A percentile compares a stretch with the other conserved stretches of the same genome.
phyloP scores from a whole-genome alignment of 2,329 filamentous ascomycete genomes.

The Diaporthe destruens region DNA sequence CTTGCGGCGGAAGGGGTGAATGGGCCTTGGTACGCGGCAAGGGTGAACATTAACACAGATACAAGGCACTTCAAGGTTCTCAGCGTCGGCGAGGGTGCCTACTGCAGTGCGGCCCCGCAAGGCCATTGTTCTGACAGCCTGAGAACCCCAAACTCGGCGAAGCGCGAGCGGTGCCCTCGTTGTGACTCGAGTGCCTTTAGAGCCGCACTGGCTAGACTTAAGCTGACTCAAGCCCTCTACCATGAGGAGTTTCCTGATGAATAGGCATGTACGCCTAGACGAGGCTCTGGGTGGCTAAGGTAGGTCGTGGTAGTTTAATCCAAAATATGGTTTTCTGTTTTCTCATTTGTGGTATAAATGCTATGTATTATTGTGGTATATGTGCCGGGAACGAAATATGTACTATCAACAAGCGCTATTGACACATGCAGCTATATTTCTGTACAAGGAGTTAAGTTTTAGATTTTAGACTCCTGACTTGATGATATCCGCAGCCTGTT shows the following conservation, averaged over 20 bases:
- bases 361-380: slow-evolving; percentile 8
- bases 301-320: background rate
- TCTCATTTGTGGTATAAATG: background rate
- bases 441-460: background rate
- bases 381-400: background rate
- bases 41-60: background rate
- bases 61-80: background rate
- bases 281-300: background rate
- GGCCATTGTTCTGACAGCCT: background rate
- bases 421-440: background rate
- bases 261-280: no score
- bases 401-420: background rate
- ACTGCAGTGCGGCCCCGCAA: background rate
- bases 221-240: no score
- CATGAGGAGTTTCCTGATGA: no score
- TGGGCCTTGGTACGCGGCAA: background rate
- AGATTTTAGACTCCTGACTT: slow-evolving; percentile 39
- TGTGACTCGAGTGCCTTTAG: no score
- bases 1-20: background rate
- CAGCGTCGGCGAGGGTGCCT: background rate
- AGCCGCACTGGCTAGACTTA: no score
- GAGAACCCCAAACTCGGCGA: no score
- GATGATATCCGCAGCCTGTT: slow-evolving; percentile 49
- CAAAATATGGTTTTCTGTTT: background rate
- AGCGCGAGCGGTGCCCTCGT: no score